Evolutionary conservation across 1,284 basidiomycete species (phyloP), one percentile per base, ranked within the genome.

Genomic region (Tilletiopsis washingtonensis): DNA sequence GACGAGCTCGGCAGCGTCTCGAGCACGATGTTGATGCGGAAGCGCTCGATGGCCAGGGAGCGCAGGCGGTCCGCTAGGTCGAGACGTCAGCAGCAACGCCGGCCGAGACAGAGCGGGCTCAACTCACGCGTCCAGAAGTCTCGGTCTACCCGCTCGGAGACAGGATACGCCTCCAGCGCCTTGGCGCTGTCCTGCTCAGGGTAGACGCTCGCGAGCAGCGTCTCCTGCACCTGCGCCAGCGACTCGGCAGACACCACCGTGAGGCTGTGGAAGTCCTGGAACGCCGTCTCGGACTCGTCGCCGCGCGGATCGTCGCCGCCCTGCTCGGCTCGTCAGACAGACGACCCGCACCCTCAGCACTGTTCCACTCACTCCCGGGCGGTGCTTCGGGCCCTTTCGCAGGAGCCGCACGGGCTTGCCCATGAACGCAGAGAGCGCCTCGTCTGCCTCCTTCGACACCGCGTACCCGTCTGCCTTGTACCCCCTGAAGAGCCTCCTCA

Each of bases 11-110:
- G n/a, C n/a, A n/a, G n/a, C n/a, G n/a, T n/a, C n/a, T 57, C 53
- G 45, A 69, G 32, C 43, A 67, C 48, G 44, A 69, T 64, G 53
- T 69, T 69, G 45, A 63, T 63, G 2, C 66, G 48, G 51, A 67
- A 69, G 1, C 66, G 56, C 3, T 54, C 55, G 41, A 67, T 67
- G 26, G 56, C 50, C 1, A 67, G 53, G 1, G 44, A 38, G 9
- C 52, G 53, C 14, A 63, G 56, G 40, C 58, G 54, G 44, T 65
- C 62, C 4, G 57, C 43, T 43, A 38, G 14, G 39, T 17, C 7
- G n/a, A n/a, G n/a, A n/a, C n/a, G n/a, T n/a, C n/a, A n/a, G n/a
- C n/a, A n/a, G n/a, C n/a, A n/a, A n/a, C n/a, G n/a, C n/a, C n/a
- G n/a, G n/a, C n/a, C n/a, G n/a, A n/a, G n/a, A n/a, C n/a, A n/a